Conservation (phyloP, 164 flowering plant genomes). For the Piper longum region DNA sequence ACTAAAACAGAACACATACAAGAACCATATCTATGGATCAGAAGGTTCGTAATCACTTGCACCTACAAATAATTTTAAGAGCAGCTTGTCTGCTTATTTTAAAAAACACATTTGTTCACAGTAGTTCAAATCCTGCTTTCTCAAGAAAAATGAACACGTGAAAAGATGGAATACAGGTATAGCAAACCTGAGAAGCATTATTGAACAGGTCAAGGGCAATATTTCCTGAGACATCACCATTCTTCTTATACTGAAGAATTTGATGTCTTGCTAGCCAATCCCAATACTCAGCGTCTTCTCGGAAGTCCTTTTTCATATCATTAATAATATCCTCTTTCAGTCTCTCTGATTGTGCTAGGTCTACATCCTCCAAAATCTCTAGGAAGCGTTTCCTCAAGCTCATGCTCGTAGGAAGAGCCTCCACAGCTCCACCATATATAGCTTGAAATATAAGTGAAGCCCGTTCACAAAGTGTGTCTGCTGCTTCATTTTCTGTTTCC, state of each 20-base stretch:
- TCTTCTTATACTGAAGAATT: conserved; percentile 9
- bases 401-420: conserved; percentile 57
- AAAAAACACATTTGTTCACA: neutral
- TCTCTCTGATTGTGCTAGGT: conserved; percentile 48
- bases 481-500: conserved; percentile 26
- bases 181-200: conserved; percentile 44
- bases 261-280: conserved; percentile 79
- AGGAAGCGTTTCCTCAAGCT: conserved; percentile 46
- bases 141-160: neutral
- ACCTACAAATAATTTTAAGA: neutral
- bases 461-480: conserved; percentile 43
- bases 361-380: conserved; percentile 48
- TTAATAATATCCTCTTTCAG: conserved; percentile 40
- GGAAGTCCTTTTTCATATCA: conserved; percentile 67
- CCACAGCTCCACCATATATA: conserved; percentile 48
- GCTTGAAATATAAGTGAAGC: conserved; percentile 40
- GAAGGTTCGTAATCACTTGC: too few species aligned
- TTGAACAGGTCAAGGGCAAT: conserved; percentile 16
- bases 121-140: neutral
- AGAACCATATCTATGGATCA: neutral
- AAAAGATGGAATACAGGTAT: neutral
- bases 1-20: too few species aligned
- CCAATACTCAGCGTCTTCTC: conserved; percentile 62
- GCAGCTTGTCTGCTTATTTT: neutral
- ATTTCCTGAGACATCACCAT: conserved; percentile 11